phyloP scores from a whole-genome alignment of 148 eudicot genomes.

The Cornus kousa region DNA sequence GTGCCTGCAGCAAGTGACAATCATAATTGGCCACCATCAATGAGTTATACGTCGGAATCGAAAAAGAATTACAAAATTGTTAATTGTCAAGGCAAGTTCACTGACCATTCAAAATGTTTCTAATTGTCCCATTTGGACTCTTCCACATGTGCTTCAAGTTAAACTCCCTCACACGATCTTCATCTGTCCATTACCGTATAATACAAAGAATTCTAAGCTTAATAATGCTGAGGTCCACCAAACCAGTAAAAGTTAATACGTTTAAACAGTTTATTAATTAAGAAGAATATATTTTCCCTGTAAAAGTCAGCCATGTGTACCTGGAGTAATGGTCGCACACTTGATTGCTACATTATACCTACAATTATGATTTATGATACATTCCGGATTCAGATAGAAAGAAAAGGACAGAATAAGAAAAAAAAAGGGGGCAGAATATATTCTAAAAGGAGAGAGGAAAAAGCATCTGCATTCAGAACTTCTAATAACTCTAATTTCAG shows the following conservation, averaged over 20 bases:
- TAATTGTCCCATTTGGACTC: conserved; percentile 81
- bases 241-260: neutral
- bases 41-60: conserved; percentile 2
- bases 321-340: conserved; percentile 86
- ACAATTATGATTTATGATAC: conserved; percentile 8
- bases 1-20: conserved; percentile 45
- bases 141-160: conserved; percentile 71
- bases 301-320: conserved; percentile 21
- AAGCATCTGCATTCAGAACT: neutral
- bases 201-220: neutral
- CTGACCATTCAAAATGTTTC: conserved; percentile 76
- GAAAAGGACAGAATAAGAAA: neutral
- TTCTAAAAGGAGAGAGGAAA: neutral
- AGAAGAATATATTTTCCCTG: neutral
- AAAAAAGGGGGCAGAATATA: neutral
- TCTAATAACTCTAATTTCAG: conserved; percentile 5
- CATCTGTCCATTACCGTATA: conserved; percentile 39
- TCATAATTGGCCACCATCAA: conserved; percentile 1
- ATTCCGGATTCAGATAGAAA: neutral
- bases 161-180: conserved; percentile 66
- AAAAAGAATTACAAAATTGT: neutral
- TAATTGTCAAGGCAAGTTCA: conserved; percentile 9
- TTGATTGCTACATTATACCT: conserved; percentile 87
- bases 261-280: neutral
- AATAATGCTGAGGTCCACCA: neutral